Evolutionary conservation across 306 rosid species (phyloP).

Genomic region (Dryas octopetala): DNA sequence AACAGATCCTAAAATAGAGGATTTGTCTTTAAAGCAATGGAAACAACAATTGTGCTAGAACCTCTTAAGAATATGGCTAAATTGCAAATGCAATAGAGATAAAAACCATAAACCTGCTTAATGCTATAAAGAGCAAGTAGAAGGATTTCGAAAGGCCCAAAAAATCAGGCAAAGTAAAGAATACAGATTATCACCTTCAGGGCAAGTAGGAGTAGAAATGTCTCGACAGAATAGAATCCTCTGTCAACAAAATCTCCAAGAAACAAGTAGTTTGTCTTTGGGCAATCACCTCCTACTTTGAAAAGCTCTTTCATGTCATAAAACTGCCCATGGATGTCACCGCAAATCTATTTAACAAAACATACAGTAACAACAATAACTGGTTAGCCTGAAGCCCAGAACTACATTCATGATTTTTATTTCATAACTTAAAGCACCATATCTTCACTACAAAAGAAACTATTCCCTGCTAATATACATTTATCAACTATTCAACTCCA

Average conservation of each 20-base stretch:
- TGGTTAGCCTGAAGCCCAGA: conserved; percentile 15
- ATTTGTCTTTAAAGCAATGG: neutral
- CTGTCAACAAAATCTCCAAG: conserved; percentile 99
- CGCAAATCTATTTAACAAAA: conserved; percentile 68
- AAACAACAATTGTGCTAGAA: conserved; percentile 11
- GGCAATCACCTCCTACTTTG: conserved; percentile 99
- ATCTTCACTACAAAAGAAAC: neutral
- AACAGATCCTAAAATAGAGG: neutral
- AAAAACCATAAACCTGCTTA: neutral
- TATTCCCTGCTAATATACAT: neutral
- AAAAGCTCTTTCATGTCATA: conserved; percentile 99
- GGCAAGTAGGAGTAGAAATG: conserved; percentile 91
- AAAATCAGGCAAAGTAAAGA: neutral
- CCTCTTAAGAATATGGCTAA: conserved; percentile 10
- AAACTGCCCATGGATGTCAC: conserved; percentile 98
- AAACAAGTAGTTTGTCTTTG: conserved; percentile 89
- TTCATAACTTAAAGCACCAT: neutral
- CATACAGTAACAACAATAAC: conserved; percentile 2
- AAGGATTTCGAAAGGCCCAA: conserved; percentile 10
- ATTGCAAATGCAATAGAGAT: conserved; percentile 9
- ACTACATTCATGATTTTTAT: conserved; percentile 1
- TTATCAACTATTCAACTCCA: neutral
- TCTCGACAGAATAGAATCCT: conserved; percentile 93
- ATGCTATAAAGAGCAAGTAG: conserved; percentile 5
- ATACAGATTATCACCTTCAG: conserved; percentile 65